phyloP scores from a whole-genome alignment of 23 red algal species.

The Gracilaria gracilis region DNA sequence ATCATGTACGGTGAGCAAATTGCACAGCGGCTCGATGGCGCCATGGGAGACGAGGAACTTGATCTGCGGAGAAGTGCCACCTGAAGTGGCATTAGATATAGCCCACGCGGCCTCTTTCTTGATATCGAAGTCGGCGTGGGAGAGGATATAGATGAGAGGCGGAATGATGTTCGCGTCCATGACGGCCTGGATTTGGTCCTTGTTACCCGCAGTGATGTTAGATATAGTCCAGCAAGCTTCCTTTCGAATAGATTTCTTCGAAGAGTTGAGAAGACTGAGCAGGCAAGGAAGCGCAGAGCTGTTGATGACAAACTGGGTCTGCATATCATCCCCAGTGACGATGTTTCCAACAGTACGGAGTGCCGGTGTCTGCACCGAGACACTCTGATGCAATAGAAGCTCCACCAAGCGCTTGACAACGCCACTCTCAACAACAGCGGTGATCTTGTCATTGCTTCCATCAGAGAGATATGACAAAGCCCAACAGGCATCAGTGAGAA shows the following conservation, averaged over 20 bases:
- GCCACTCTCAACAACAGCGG: conserved; percentile 86
- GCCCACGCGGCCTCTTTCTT: conserved; percentile 98
- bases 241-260: conserved; percentile 95
- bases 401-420: conserved; percentile 92
- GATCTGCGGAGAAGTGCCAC: conserved; percentile 83
- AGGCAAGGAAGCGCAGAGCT: conserved; percentile 75
- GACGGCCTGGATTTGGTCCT: conserved; percentile 90
- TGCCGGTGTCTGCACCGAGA: conserved; percentile 83
- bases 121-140: conserved; percentile 94
- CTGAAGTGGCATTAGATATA: conserved; percentile 95
- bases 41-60: conserved; percentile 82
- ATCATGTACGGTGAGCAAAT: conserved; percentile 89
- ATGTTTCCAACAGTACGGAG: conserved; percentile 95
- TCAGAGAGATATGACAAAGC: conserved; percentile 94
- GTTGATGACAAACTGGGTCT: conserved; percentile 97
- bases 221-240: conserved; percentile 98
- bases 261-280: conserved; percentile 79
- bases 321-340: conserved; percentile 92
- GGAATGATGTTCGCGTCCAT: conserved; percentile 92
- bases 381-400: conserved; percentile 80
- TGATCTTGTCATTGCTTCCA: conserved; percentile 81
- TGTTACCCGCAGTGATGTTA: conserved; percentile 96
- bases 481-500: conserved; percentile 94
- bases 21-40: conserved; percentile 92
- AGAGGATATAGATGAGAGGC: conserved; percentile 82